Evolutionary conservation across 1,139 yeast genomes (phyloP).

Genomic region (Nadsonia starkeyi-henricii): DNA sequence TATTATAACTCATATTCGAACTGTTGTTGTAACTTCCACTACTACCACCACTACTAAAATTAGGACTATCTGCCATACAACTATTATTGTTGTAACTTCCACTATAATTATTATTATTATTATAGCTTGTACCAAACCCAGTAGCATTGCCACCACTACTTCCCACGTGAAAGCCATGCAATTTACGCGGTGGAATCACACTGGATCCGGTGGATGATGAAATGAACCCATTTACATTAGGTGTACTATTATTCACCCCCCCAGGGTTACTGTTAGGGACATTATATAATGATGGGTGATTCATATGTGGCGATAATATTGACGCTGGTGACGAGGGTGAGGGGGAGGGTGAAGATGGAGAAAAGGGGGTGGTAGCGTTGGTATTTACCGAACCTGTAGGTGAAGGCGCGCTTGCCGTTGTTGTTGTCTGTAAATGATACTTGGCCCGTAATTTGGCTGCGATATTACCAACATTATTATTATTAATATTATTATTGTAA

Average conservation of each 20-base stretch:
- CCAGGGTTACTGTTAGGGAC: slow-evolving; percentile 8
- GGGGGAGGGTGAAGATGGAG: background rate
- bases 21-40: too few relatives aligned
- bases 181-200: background rate
- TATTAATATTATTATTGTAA: background rate
- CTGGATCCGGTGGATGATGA: slow-evolving; percentile 10
- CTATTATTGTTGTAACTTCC: background rate
- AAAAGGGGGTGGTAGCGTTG: background rate
- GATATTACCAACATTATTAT: background rate
- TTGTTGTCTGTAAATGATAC: background rate
- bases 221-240: slow-evolving; percentile 10
- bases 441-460: background rate
- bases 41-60: too few relatives aligned
- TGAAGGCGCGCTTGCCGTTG: too few relatives aligned
- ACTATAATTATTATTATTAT: background rate
- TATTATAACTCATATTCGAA: too few relatives aligned
- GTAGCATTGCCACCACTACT: slow-evolving; percentile 17
- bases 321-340: slow-evolving; percentile 5
- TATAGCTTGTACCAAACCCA: background rate
- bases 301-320: slow-evolving; percentile 4
- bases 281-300: slow-evolving; percentile 9
- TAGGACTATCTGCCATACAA: too few relatives aligned
- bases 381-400: too few relatives aligned
- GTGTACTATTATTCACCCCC: background rate
- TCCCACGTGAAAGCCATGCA: slow-evolving; percentile 17